Evolutionary conservation across 2,329 filamentous ascomycete genomes (phyloP).

Genomic region (Blastomyces silverae): DNA sequence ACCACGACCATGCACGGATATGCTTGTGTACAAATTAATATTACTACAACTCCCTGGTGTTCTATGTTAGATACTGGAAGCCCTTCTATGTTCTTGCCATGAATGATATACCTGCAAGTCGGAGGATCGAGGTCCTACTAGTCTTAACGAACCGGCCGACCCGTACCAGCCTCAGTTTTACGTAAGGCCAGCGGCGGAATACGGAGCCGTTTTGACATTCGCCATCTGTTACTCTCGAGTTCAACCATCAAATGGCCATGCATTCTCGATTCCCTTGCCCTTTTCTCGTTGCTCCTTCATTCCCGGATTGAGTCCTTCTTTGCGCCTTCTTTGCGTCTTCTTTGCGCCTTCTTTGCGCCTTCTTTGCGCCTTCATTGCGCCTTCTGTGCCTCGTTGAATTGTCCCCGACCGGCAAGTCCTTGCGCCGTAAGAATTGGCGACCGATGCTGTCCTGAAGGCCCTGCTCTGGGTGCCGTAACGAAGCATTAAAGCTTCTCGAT

Average conservation of each 20-base stretch:
- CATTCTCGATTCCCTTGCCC: not conserved
- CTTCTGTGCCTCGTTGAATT: not conserved
- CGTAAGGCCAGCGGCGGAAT: no score
- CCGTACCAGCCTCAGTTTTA: no score
- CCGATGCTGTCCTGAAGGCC: not conserved
- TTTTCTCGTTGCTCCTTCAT: not conserved
- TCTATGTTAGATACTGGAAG: no score
- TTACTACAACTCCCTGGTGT: no score
- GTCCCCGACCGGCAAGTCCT: not conserved
- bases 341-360: not conserved
- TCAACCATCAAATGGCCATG: not conserved
- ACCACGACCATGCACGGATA: no score
- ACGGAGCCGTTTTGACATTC: no score
- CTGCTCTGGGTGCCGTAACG: no score
- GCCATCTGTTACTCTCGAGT: not conserved
- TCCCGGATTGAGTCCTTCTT: not conserved
- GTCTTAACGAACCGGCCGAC: no score
- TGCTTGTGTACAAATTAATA: no score
- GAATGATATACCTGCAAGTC: no score
- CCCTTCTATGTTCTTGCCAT: no score
- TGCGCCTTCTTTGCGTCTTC: not conserved
- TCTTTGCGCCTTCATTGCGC: not conserved
- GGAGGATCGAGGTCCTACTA: no score
- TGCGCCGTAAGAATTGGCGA: not conserved
- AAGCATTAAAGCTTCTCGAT: not conserved